A percentile compares a stretch with the other conserved stretches of the same genome.
Conservation (phyloP, 139 green algal species). For the Microglena sp. region DNA sequence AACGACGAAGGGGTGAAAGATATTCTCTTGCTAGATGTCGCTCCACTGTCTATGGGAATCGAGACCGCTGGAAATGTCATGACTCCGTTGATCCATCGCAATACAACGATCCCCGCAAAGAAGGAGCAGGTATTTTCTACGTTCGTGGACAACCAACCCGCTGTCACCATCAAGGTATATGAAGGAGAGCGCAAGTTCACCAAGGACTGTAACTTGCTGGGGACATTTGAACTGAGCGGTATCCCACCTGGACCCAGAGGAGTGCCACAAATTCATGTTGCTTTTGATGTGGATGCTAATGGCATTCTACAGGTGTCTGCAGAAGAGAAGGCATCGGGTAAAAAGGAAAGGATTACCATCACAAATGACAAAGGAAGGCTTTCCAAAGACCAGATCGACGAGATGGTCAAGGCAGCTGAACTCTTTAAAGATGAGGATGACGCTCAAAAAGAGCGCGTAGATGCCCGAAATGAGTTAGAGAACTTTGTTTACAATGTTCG, state of each 20-base stretch:
- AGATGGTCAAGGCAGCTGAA: constrained; percentile 81
- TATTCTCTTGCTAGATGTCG: constrained; percentile 77
- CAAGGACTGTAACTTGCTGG: constrained; percentile 91
- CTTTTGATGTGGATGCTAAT: constrained; percentile 95
- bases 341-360: constrained; percentile 89
- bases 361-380: constrained; percentile 50
- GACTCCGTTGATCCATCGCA: constrained; percentile 79
- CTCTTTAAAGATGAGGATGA: constrained; percentile 56
- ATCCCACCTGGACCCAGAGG: constrained; percentile 83
- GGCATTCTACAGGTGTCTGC: constrained; percentile 83
- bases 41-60: constrained; percentile 75
- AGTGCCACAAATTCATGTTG: constrained; percentile 84
- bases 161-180: constrained; percentile 47
- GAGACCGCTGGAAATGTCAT: constrained; percentile 79
- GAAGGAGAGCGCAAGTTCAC: constrained; percentile 93
- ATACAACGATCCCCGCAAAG: constrained; percentile 79
- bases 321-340: constrained; percentile 87
- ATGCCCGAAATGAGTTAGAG: neutral
- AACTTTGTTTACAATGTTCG: neutral
- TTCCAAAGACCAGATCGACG: constrained; percentile 77
- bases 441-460: neutral
- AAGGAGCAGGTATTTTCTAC: constrained; percentile 64
- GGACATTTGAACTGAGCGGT: constrained; percentile 85
- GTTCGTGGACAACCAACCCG: constrained; percentile 1
- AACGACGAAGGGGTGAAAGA: constrained; percentile 38